Evolutionary conservation across 331 rosid genomes (phyloP).

Genomic region (Quercus lobata): DNA sequence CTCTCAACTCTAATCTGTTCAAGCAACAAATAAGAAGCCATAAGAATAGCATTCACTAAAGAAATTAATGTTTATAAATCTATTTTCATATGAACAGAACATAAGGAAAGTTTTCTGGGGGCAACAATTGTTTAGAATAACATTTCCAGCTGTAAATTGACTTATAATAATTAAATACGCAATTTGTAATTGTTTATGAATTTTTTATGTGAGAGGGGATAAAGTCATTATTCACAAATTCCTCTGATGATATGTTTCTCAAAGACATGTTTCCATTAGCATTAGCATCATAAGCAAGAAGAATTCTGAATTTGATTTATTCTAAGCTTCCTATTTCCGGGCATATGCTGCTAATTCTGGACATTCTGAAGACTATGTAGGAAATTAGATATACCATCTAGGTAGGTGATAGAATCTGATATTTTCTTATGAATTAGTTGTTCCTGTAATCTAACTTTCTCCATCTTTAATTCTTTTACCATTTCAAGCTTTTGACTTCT

Average conservation of each 20-base stretch:
- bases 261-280: not conserved
- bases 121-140: not conserved
- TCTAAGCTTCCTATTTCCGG: not conserved
- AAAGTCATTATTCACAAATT: not conserved
- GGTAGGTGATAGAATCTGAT: no score
- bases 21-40: constrained; percentile 24
- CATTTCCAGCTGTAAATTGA: not conserved
- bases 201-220: not conserved
- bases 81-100: not conserved
- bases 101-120: not conserved
- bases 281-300: not conserved
- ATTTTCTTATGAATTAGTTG: no score
- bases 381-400: no score
- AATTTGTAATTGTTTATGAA: not conserved
- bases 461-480: constrained; percentile 57
- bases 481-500: constrained; percentile 84
- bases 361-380: no score
- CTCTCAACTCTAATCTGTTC: constrained; percentile 85
- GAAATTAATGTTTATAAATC: constrained; percentile 7
- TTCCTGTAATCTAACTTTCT: constrained; percentile 21
- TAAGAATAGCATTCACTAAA: constrained; percentile 18
- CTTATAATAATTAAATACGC: not conserved
- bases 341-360: no score
- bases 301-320: not conserved
- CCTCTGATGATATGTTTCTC: not conserved